These are phyloP conservation scores for Fraxinus sp. DNA, from an alignment of 305 asterid species.

Conservation along the genomic window DNA sequence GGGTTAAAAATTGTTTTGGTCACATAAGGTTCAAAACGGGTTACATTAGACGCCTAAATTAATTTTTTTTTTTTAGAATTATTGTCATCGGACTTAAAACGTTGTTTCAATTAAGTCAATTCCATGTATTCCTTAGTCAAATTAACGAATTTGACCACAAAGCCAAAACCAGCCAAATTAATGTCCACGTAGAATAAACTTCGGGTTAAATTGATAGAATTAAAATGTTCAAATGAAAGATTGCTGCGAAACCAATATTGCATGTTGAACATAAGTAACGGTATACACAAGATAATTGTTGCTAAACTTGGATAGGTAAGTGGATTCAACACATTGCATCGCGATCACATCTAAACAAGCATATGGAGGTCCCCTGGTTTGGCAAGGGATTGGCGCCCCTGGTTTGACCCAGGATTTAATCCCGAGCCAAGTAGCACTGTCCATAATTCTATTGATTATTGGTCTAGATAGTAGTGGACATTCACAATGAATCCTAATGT, in stretches of 20 bases:
- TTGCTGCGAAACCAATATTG: neutral
- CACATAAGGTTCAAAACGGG: neutral
- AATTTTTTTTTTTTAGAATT: too few species aligned
- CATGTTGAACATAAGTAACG: neutral
- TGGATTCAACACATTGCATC: neutral
- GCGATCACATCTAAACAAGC: neutral
- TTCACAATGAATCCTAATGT: neutral
- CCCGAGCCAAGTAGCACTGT: too few species aligned
- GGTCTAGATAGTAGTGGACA: neutral
- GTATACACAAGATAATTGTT: neutral
- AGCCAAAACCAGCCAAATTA: neutral
- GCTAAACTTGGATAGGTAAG: neutral
- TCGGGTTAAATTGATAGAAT: neutral
- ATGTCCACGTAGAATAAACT: neutral
- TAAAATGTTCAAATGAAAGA: neutral
- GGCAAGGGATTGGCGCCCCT: too few species aligned
- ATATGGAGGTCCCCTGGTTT: too few species aligned
- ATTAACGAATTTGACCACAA: neutral
- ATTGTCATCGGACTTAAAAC: neutral
- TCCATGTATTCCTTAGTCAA: neutral
- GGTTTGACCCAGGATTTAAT: too few species aligned
- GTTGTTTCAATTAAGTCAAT: neutral
- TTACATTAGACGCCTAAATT: neutral
- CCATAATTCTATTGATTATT: too few species aligned
- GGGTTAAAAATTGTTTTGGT: neutral